A percentile compares a stretch with the other conserved stretches of the same genome.
Evolutionary conservation across 192 early-diverging fungal species (phyloP).

Genomic region (Gonapodya prolifera): DNA sequence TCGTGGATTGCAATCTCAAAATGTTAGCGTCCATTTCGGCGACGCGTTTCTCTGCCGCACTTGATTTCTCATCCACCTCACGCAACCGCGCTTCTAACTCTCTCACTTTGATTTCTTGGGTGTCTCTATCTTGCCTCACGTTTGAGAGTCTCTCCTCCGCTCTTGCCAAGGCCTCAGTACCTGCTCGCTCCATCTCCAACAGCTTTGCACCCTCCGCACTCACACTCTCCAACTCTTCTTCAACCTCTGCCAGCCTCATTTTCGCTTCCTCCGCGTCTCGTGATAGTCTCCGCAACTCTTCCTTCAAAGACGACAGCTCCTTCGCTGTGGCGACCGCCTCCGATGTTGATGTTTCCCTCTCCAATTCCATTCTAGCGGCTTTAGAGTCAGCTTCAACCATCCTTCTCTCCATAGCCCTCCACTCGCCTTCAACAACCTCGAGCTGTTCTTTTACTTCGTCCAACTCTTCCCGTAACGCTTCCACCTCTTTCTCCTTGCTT

Average conservation of each 20-base stretch:
- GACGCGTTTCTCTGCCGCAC: not conserved
- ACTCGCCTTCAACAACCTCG: not conserved
- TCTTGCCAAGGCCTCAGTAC: not conserved
- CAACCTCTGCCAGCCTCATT: not conserved
- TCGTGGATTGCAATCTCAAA: not conserved
- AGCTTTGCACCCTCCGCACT: not conserved
- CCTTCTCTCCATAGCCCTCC: too few relatives aligned
- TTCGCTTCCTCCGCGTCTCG: not conserved
- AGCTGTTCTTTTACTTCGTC: not conserved
- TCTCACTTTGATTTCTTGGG: not conserved
- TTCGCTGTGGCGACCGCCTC: not conserved
- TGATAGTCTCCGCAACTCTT: not conserved
- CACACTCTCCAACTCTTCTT: not conserved
- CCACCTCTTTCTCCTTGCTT: not conserved
- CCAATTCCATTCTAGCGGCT: too few relatives aligned
- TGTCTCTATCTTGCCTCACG: not conserved
- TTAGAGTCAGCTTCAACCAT: not conserved
- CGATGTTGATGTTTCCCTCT: too few relatives aligned
- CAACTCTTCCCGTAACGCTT: not conserved
- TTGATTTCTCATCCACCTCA: not conserved
- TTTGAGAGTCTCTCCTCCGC: not conserved
- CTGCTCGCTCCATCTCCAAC: too few relatives aligned
- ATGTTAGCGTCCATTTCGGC: not conserved
- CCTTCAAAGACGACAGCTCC: not conserved
- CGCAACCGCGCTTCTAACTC: not conserved